These are phyloP conservation scores for Clonostachys rosea DNA, from an alignment of 2,329 filamentous ascomycete genomes.

Conservation along the genomic window DNA sequence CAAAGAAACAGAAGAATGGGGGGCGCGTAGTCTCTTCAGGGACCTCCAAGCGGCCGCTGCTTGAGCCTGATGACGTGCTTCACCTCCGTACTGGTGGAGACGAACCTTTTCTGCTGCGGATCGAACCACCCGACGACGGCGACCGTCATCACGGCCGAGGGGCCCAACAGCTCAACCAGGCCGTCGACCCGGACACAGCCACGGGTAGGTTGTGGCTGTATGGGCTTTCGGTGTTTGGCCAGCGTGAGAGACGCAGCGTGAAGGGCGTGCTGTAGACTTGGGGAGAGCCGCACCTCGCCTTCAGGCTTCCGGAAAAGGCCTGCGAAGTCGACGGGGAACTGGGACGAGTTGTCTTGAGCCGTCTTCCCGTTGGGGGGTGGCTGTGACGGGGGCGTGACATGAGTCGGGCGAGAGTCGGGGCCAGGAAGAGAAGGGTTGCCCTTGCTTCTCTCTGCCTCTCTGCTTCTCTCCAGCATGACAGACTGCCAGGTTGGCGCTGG, in stretches of 20 bases:
- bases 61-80: conserved; percentile 36
- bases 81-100: conserved; percentile 31
- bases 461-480: conserved; percentile 18
- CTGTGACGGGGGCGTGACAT: conserved; percentile 8
- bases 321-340: background rate
- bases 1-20: too few species aligned
- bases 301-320: conserved; percentile 5
- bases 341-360: conserved; percentile 13
- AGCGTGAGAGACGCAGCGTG: conserved; percentile 27
- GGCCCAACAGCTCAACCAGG: conserved; percentile 45
- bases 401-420: background rate
- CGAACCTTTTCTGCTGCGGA: conserved; percentile 44
- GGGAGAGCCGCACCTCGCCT: conserved; percentile 23
- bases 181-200: conserved; percentile 50
- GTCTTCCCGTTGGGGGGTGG: conserved; percentile 12
- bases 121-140: conserved; percentile 51
- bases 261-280: conserved; percentile 22
- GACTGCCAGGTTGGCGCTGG: conserved; percentile 19
- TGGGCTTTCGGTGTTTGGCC: conserved; percentile 38
- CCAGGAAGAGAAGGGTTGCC: background rate
- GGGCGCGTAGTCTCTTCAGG: background rate
- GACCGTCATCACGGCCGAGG: conserved; percentile 39
- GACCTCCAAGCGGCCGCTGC: conserved; percentile 16
- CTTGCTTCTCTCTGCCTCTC: conserved; percentile 5
- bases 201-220: conserved; percentile 35